Conservation (phyloP, 2,329 filamentous ascomycete species). For the Paraconiothyrium sp. region DNA sequence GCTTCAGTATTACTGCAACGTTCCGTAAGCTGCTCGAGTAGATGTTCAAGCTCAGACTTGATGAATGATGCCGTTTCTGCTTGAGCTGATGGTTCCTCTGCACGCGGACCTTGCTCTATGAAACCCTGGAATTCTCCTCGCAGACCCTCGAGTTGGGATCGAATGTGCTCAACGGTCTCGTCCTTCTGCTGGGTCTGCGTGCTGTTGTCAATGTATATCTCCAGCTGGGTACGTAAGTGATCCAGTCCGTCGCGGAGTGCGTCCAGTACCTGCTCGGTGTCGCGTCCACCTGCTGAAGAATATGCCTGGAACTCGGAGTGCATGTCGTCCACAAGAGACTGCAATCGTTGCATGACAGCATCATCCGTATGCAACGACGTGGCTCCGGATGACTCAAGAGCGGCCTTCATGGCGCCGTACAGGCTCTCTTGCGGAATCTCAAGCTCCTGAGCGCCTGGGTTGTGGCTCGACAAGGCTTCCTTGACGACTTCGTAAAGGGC, state of each 20-base stretch:
- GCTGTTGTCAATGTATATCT: slow-evolving; percentile 79
- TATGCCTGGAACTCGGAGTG: slow-evolving; percentile 78
- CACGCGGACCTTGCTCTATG: slow-evolving; percentile 54
- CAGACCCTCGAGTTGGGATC: slow-evolving; percentile 71
- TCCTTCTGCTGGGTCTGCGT: slow-evolving; percentile 76
- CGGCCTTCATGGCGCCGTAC: slow-evolving; percentile 66
- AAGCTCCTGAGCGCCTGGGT: slow-evolving; percentile 52
- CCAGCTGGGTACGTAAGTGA: slow-evolving; percentile 79
- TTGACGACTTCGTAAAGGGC: slow-evolving; percentile 67
- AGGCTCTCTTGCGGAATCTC: slow-evolving; percentile 62
- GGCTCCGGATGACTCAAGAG: slow-evolving; percentile 63
- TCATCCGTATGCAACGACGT: slow-evolving; percentile 65
- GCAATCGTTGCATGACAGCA: slow-evolving; percentile 67
- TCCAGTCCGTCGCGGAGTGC: slow-evolving; percentile 89
- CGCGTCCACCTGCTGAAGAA: slow-evolving; percentile 77
- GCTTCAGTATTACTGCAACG: slow-evolving; percentile 48
- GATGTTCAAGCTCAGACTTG: slow-evolving; percentile 67
- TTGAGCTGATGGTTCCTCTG: slow-evolving; percentile 52
- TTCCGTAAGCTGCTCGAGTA: slow-evolving; percentile 67
- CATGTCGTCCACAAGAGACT: slow-evolving; percentile 68
- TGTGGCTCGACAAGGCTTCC: slow-evolving; percentile 64
- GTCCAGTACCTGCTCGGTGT: slow-evolving; percentile 88
- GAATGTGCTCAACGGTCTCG: slow-evolving; percentile 77
- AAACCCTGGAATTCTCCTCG: slow-evolving; percentile 67
- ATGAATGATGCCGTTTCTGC: slow-evolving; percentile 61